A percentile compares a stretch with the other conserved stretches of the same genome.
These are phyloP conservation scores for Mytilinidion resinicola DNA, from an alignment of 495 filamentous ascomycete species.

Conservation along the genomic window DNA sequence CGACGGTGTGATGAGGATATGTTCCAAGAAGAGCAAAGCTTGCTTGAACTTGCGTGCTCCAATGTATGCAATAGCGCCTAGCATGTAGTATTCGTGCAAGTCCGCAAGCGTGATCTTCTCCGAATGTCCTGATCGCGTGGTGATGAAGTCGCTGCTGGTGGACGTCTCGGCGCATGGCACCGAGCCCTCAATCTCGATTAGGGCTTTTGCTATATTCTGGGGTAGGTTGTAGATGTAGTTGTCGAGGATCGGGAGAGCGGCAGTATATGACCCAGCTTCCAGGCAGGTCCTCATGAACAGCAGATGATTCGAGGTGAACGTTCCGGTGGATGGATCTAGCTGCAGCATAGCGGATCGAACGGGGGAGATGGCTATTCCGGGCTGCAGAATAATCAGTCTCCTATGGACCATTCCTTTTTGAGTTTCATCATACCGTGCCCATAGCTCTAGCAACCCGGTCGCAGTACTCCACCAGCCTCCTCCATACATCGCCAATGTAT, in stretches of 20 bases:
- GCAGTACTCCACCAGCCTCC: slow-evolving; percentile 46
- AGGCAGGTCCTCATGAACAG: slow-evolving; percentile 56
- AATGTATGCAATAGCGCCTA: slow-evolving; percentile 74
- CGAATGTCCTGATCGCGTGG: slow-evolving; percentile 51
- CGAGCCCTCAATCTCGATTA: slow-evolving; percentile 25
- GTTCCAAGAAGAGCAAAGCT: slow-evolving; percentile 64
- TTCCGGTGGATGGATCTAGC: slow-evolving; percentile 62
- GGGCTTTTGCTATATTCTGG: slow-evolving; percentile 3
- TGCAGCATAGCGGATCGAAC: slow-evolving; percentile 62
- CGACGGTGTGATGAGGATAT: slow-evolving; percentile 59
- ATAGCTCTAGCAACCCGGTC: slow-evolving; percentile 37
- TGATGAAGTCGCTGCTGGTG: slow-evolving; percentile 47
- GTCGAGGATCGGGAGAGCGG: slow-evolving; percentile 60
- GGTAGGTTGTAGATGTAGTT: slow-evolving; percentile 64
- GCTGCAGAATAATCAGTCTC: slow-evolving; percentile 35
- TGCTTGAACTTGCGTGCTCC: slow-evolving; percentile 62
- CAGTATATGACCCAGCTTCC: slow-evolving; percentile 45
- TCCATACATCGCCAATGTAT: slow-evolving; percentile 52
- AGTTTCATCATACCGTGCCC: slow-evolving; percentile 38
- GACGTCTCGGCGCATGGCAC: slow-evolving; percentile 26
- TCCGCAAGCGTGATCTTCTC: slow-evolving; percentile 49
- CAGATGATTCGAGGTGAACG: slow-evolving; percentile 64
- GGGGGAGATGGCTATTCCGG: slow-evolving; percentile 52
- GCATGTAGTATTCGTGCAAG: slow-evolving; percentile 71
- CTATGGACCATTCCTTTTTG: too few species aligned